Percentiles rank a stretch among this genome's conserved stretches.
These are phyloP conservation scores for Leccinum subfulvum DNA, from an alignment of 1,284 basidiomycete species.

Conservation along the genomic window DNA sequence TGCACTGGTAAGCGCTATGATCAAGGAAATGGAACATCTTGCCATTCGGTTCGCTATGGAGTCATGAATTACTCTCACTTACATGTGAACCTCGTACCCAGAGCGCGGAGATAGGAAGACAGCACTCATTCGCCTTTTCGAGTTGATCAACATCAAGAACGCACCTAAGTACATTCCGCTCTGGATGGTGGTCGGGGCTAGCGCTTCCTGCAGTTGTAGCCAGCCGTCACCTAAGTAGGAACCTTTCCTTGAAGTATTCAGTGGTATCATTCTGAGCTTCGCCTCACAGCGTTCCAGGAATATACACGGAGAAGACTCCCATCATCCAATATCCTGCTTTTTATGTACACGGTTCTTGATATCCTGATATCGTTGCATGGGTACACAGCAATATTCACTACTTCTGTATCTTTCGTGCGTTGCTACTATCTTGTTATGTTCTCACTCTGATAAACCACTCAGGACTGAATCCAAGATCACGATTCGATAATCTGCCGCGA, in stretches of 20 bases:
- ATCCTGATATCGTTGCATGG: conserved; percentile 87
- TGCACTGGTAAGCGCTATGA: conserved; percentile 60
- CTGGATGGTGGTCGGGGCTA: conserved; percentile 76
- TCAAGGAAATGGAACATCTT: conserved; percentile 71
- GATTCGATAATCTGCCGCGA: conserved; percentile 69
- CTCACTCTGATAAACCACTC: conserved; percentile 3
- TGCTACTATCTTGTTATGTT: neutral
- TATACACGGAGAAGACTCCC: conserved; percentile 61
- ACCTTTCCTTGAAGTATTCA: neutral
- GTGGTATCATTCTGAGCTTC: neutral
- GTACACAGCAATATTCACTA: conserved; percentile 80
- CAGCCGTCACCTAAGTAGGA: conserved; percentile 69
- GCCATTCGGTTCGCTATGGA: conserved; percentile 67
- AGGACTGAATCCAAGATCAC: conserved; percentile 78
- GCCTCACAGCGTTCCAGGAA: conserved; percentile 53
- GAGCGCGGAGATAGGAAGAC: conserved; percentile 83
- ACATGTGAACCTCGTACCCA: conserved; percentile 29
- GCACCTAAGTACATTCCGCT: conserved; percentile 75
- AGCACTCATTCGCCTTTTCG: conserved; percentile 68
- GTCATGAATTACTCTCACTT: neutral
- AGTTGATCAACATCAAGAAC: conserved; percentile 51
- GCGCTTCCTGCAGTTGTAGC: conserved; percentile 71
- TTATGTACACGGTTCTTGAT: conserved; percentile 74
- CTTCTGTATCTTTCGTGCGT: conserved; percentile 83
- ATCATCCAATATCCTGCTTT: conserved; percentile 73